Evolutionary conservation across 2,329 filamentous ascomycete species (phyloP).

Genomic region (Exophiala calicioides): DNA sequence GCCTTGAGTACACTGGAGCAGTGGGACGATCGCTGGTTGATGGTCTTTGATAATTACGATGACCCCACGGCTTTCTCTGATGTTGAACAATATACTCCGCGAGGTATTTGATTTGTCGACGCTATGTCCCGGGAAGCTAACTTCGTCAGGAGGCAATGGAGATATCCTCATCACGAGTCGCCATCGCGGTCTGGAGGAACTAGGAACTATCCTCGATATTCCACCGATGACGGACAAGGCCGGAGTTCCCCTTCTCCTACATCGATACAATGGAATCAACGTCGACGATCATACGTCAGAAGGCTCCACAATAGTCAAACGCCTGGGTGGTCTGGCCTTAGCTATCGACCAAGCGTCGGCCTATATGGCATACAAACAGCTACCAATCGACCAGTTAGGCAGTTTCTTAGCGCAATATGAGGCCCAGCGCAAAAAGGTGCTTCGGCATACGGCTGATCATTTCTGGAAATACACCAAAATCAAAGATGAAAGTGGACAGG

Average conservation of each 20-base stretch:
- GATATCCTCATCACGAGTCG: conserved; percentile 8
- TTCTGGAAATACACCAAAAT: conserved; percentile 8
- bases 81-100: conserved; percentile 2
- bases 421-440: conserved; percentile 6
- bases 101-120: conserved; percentile 1
- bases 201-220: conserved; percentile 7
- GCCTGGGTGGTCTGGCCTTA: conserved; percentile 7
- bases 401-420: conserved; percentile 3
- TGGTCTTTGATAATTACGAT: conserved; percentile 12
- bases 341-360: conserved; percentile 9
- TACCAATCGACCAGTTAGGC: conserved; percentile 4
- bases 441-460: conserved; percentile 6
- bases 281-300: background rate
- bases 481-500: background rate
- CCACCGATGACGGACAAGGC: conserved; percentile 5
- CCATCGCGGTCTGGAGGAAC: conserved; percentile 5
- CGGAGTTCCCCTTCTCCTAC: conserved; percentile 4
- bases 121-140: background rate
- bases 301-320: conserved; percentile 1
- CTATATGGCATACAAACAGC: conserved; percentile 2
- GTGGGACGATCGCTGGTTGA: conserved; percentile 9
- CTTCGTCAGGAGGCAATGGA: conserved; percentile 5
- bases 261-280: conserved; percentile 6
- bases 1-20: conserved; percentile 2
- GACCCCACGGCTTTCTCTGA: conserved; percentile 2